Conservation (phyloP, 495 filamentous ascomycete species). For the Halenospora varia region DNA sequence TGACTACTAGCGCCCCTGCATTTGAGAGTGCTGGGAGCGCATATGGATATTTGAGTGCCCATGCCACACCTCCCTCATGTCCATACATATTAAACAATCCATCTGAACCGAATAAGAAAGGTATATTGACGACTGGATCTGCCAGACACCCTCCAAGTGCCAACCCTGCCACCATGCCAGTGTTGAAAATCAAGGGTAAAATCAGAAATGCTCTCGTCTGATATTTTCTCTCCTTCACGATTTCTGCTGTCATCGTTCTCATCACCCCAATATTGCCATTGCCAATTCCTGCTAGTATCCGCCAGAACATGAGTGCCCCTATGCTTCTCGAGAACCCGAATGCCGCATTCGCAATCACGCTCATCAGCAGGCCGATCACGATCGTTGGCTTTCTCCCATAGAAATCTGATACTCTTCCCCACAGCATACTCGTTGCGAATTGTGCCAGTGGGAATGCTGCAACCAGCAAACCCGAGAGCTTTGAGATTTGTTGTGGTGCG, state of each 20-base stretch:
- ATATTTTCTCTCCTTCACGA: conserved; percentile 56
- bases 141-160: conserved; percentile 53
- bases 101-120: conserved; percentile 57
- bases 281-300: conserved; percentile 62
- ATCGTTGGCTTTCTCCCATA: conserved; percentile 74
- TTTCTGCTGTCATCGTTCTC: conserved; percentile 74
- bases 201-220: conserved; percentile 74
- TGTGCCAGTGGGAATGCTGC: conserved; percentile 65
- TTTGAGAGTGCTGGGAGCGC: conserved; percentile 72
- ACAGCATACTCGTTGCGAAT: conserved; percentile 67
- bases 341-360: conserved; percentile 63
- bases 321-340: conserved; percentile 73
- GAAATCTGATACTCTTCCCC: conserved; percentile 68
- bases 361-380: conserved; percentile 64
- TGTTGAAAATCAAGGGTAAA: conserved; percentile 76
- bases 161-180: conserved; percentile 59
- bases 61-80: conserved; percentile 43
- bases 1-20: conserved; percentile 56
- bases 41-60: conserved; percentile 67
- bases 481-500: conserved; percentile 16
- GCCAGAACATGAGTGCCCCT: conserved; percentile 61
- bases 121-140: conserved; percentile 63
- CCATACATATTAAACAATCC: conserved; percentile 30
- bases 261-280: conserved; percentile 81
- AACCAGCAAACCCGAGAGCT: conserved; percentile 22